These are phyloP conservation scores for Tetrahymena borealis DNA, from an alignment of 73 alveolate genomes.

Conservation along the genomic window DNA sequence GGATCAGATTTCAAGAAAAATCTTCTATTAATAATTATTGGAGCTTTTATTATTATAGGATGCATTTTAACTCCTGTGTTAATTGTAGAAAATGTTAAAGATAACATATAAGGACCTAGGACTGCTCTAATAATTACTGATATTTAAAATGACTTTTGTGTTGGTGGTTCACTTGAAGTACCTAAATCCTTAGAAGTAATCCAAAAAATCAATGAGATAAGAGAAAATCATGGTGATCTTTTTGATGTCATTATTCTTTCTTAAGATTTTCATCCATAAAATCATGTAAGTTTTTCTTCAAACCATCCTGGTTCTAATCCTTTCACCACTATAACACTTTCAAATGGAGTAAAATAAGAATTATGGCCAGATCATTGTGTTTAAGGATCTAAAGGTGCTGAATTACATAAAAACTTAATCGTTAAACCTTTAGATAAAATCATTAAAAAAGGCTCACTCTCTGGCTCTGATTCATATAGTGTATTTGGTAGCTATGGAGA, in stretches of 20 bases:
- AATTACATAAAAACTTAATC: slow-evolving; percentile 68
- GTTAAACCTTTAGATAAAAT: slow-evolving; percentile 53
- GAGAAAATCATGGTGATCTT: slow-evolving; percentile 38
- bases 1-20: too few species aligned
- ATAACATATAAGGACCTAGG: too few species aligned
- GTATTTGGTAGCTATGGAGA: slow-evolving; percentile 87
- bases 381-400: slow-evolving; percentile 80
- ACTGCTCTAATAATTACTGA: slow-evolving; percentile 89
- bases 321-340: slow-evolving; percentile 8
- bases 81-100: too few species aligned
- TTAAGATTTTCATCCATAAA: slow-evolving; percentile 83
- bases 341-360: slow-evolving; percentile 49
- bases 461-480: slow-evolving; percentile 71
- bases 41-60: too few species aligned
- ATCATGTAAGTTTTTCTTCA: slow-evolving; percentile 76
- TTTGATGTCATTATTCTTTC: slow-evolving; percentile 64
- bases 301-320: slow-evolving; percentile 58
- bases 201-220: slow-evolving; percentile 72
- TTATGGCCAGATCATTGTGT: slow-evolving; percentile 95
- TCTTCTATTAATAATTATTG: too few species aligned
- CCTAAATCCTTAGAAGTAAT: slow-evolving; percentile 66
- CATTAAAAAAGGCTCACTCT: slow-evolving; percentile 64
- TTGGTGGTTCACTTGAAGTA: slow-evolving; percentile 90
- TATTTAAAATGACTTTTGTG: slow-evolving; percentile 94
- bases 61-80: too few species aligned